Base-by-base conservation (phyloP, 2,329 filamentous ascomycete genomes). In the Aspergillus niger region DNA sequence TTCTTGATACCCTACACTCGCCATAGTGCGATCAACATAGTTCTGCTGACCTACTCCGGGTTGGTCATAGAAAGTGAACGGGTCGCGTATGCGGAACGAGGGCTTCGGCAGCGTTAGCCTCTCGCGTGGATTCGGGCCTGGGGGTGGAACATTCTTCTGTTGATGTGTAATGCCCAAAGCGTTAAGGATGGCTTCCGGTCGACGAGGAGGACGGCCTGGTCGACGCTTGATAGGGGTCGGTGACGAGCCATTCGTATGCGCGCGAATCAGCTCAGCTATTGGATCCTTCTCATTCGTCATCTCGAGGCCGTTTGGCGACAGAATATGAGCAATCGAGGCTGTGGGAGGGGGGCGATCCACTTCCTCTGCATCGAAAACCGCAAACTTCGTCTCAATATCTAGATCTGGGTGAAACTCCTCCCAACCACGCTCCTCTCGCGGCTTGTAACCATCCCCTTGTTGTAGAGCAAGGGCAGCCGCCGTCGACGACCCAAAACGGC, bases 341-440 rank as follows among this genome's bases (percentile, higher is more conserved):
- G 84, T 80, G 62, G 82, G 83, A 24, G 82, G 79, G 44, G 87
- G 81, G 20, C 92, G 91, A 73, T 98, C 94, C 6, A 98, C 89
- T 66, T 96, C 91, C 64, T 95, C 89, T 2, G 92, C 88, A 52
- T 85, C 87, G 72, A 93, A 93, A 2, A 97, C 82, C 67, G 89
- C 86, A 65, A 97, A 89, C 3, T 85, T 86, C 11, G 85, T 85
- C 59, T 97, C 92, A 52, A 97, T 92, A 78, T 98, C 93, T 55
- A 99, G 85, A 70, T 97, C 91, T 0, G 92, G 92, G 76, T 99
- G 95, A 66, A 98, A 98, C 74, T 99, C 95, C 72, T 97, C 93
- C 92, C 94, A 99, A 55, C 92, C 91, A 64, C 94, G 88, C 80
- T 99, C 95, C 78, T 99, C 95, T 71, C 95, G 86, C 32, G 95